Evolutionary conservation across 805 yeast genomes (phyloP), one percentile per base, ranked within the genome.

Genomic region (Candida pseudofarinosa): DNA sequence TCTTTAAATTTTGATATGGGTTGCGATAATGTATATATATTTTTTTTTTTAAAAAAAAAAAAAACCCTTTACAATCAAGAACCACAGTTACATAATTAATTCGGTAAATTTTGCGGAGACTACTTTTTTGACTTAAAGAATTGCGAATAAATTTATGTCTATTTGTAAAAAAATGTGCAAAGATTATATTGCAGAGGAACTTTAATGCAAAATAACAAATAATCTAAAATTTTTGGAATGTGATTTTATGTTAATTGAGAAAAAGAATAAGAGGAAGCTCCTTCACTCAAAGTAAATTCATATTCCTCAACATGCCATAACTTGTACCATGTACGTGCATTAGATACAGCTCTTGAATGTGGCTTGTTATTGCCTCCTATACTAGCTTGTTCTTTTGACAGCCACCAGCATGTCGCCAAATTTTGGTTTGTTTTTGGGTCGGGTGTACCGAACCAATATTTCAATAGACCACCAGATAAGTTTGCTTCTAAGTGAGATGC

Each of bases 381-480:
- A 38, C 47, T 50, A 1, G 73, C 71, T 33, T 63, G 60, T 8
- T 45, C 44, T 19, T 46, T 51, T 37, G 46, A 44, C 17, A 52
- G 47, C 73, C 73, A 67, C 59, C 67, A 56, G 43, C 73, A 67
- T 3, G 73, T 67, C 2, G 73, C 73, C 35, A 67, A 49, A 44
- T 67, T 67, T 41, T 58, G 53, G 1, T 65, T 71, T 6, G 45
- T 40, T 12, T 36, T 49, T 19, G 53, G 55, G 43, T 67, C 60
- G 1, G 73, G 71, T 4, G 55, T 49, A 0, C 73, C 73, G 45
- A 54, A 67, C 69, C 71, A 67, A 49, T 67, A 67, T 44, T 67
- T 67, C 40, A 67, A 48, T 5, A 67, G 53, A 0, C 72, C 72
- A 1, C 72, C 72, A 4, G 65, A 54, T 10, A 23, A 38, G 47